Evolutionary conservation across 2,329 filamentous ascomycete species (phyloP).

Genomic region (Hymenoscyphus repandus): DNA sequence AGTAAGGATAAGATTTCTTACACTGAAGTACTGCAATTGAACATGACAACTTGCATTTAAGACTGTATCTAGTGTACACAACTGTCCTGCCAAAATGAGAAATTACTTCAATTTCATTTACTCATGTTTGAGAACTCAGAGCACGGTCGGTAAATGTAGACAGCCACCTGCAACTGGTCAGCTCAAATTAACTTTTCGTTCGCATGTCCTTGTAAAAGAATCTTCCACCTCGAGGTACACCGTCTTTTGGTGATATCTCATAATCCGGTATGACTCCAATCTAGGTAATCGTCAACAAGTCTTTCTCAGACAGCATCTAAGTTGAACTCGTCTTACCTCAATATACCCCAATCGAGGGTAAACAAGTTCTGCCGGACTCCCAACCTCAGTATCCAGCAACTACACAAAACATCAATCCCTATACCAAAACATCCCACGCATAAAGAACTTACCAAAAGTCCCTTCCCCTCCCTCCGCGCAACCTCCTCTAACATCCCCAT

Average conservation of each 20-base stretch:
- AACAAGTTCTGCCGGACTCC: conserved; percentile 46
- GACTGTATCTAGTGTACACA: no score
- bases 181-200: neutral
- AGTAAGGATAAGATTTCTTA: no score
- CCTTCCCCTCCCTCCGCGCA: conserved; percentile 43
- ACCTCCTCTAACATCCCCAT: conserved; percentile 51
- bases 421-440: neutral
- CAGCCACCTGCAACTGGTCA: no score
- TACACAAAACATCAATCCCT: conserved; percentile 9
- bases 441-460: conserved; percentile 45
- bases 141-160: no score
- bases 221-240: neutral
- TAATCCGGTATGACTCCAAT: conserved; percentile 1
- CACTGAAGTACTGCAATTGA: no score
- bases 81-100: no score
- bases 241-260: neutral
- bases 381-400: conserved; percentile 47
- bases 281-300: neutral
- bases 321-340: conserved; percentile 31
- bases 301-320: neutral
- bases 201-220: conserved; percentile 1
- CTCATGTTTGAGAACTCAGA: no score
- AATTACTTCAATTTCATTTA: no score
- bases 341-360: conserved; percentile 53
- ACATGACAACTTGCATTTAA: no score